These are phyloP conservation scores for Cyclocybe cylindracea DNA, from an alignment of 768 basidiomycete species.

Conservation along the genomic window DNA sequence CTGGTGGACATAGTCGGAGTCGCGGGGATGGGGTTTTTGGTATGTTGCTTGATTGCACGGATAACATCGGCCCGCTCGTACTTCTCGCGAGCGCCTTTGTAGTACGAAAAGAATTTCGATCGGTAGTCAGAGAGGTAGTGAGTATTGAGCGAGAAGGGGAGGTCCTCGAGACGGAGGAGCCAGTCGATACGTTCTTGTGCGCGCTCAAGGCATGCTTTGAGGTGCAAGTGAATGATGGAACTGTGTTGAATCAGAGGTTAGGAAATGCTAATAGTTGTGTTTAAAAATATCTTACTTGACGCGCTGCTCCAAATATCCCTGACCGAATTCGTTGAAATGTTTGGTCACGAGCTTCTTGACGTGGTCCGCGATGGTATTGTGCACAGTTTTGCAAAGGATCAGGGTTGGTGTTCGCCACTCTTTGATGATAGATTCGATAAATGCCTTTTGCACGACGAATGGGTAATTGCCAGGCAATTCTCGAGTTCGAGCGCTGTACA, in stretches of 20 bases:
- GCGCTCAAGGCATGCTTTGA: slow-evolving; percentile 41
- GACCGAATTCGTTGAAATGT: slow-evolving; percentile 55
- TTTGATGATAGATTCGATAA: slow-evolving; percentile 44
- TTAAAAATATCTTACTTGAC: slow-evolving; percentile 33
- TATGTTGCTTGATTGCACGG: slow-evolving; percentile 21
- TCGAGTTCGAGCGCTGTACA: slow-evolving; percentile 61
- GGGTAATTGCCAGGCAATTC: slow-evolving; percentile 71
- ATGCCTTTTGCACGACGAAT: slow-evolving; percentile 54
- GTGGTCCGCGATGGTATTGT: slow-evolving; percentile 36
- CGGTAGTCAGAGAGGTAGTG: slow-evolving; percentile 53
- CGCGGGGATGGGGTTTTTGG: background rate
- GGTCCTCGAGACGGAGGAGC: slow-evolving; percentile 49
- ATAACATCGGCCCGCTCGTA: slow-evolving; percentile 26
- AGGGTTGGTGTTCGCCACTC: slow-evolving; percentile 53
- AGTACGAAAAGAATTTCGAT: slow-evolving; percentile 43
- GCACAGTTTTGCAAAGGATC: slow-evolving; percentile 43
- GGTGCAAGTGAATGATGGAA: slow-evolving; percentile 44
- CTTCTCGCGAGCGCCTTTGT: slow-evolving; percentile 42
- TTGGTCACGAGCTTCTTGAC: slow-evolving; percentile 41
- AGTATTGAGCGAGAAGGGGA: slow-evolving; percentile 53
- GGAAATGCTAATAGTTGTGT: background rate
- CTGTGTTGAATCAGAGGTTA: slow-evolving; percentile 6
- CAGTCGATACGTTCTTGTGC: slow-evolving; percentile 46
- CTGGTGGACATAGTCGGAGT: background rate
- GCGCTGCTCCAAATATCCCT: slow-evolving; percentile 52